Evolutionary conservation across 371 early-diverging fungal species (phyloP).

Genomic region (Thermomucor indicae-seudaticae): DNA sequence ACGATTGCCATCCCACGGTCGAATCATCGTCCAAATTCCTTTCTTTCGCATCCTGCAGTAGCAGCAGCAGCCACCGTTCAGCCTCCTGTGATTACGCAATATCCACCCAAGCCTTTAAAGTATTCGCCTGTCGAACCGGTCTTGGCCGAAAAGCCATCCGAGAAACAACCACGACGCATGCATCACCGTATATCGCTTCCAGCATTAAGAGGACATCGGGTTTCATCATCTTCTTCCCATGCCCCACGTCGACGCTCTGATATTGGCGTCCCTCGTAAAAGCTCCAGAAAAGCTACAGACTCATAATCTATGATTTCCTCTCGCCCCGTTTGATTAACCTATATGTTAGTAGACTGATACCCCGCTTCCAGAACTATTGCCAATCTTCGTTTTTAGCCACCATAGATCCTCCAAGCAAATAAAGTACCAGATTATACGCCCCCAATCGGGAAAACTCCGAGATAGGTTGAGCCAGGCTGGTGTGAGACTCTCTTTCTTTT

Average conservation of each 20-base stretch:
- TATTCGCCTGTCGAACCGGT: conserved; percentile 42
- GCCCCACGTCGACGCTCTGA: conserved; percentile 4
- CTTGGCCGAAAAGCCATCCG: neutral
- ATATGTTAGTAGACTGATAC: too few species aligned
- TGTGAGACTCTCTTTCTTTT: too few species aligned
- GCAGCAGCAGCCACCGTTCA: conserved; percentile 12
- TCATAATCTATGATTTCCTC: too few species aligned
- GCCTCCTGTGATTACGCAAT: conserved; percentile 39
- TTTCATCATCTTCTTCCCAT: conserved; percentile 1
- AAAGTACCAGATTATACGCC: too few species aligned
- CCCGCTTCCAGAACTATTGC: too few species aligned
- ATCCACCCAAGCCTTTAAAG: conserved; percentile 39
- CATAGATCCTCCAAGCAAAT: too few species aligned
- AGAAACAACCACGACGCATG: neutral
- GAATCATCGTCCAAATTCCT: conserved; percentile 3
- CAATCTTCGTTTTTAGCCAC: too few species aligned
- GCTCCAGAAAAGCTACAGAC: too few species aligned
- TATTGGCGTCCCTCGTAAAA: conserved; percentile 1
- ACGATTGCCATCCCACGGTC: conserved; percentile 30
- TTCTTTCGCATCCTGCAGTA: too few species aligned
- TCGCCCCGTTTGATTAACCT: too few species aligned
- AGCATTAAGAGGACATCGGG: neutral
- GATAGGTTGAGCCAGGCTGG: neutral
- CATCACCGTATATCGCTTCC: conserved; percentile 18
- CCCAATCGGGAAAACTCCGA: neutral